Evolutionary conservation across 2,329 filamentous ascomycete genomes (phyloP).

Genomic region (Diaporthe citri): DNA sequence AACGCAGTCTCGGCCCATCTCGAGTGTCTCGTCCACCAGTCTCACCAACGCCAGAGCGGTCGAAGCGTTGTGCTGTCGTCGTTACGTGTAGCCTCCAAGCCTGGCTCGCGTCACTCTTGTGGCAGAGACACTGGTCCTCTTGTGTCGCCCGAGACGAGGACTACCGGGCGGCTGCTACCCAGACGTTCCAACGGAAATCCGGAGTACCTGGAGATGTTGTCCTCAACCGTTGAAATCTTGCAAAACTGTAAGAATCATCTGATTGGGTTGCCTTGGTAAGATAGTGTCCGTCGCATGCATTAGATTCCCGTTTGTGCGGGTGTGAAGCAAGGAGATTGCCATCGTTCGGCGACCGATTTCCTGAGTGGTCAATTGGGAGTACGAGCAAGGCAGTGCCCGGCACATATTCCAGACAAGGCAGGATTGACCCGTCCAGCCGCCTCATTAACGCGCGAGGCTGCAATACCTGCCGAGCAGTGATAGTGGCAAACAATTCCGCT

Average conservation of each 20-base stretch:
- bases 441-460: conserved; percentile 27
- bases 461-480: background rate
- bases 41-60: conserved; percentile 22
- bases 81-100: conserved; percentile 14
- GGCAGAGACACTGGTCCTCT: conserved; percentile 23
- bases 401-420: background rate
- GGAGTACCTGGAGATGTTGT: background rate
- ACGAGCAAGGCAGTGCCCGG: conserved; percentile 24
- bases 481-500: conserved; percentile 8
- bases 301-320: conserved; percentile 1
- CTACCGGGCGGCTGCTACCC: conserved; percentile 12
- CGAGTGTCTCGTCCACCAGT: conserved; percentile 21
- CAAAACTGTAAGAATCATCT: background rate
- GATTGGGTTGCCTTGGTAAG: background rate
- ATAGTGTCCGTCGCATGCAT: background rate
- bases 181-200: background rate
- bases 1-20: background rate
- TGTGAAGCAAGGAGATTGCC: background rate
- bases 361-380: conserved; percentile 28
- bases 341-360: background rate
- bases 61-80: conserved; percentile 14
- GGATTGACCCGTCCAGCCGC: background rate
- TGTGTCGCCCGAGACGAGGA: conserved; percentile 20
- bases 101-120: conserved; percentile 16
- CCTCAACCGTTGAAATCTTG: conserved; percentile 11